Percentiles rank a stretch among this genome's conserved stretches.
phyloP scores from a whole-genome alignment of 192 early-diverging fungal species.

The Umbelopsis sp. region DNA sequence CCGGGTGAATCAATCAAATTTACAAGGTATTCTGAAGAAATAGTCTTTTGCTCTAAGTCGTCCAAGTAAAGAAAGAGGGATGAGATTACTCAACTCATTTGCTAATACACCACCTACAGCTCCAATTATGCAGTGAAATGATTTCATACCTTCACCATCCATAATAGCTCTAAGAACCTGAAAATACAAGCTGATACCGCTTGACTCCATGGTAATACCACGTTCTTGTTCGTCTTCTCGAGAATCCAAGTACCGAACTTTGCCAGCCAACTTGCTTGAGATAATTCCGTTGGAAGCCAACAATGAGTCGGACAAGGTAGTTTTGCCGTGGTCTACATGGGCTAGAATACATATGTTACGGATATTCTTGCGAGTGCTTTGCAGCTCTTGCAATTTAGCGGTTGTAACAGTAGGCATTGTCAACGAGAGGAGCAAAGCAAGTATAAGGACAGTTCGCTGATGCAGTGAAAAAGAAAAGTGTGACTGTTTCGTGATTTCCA shows the following conservation, averaged over 20 bases:
- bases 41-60: conserved; percentile 27
- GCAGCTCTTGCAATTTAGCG: conserved; percentile 67
- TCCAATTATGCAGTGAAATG: neutral
- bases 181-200: conserved; percentile 95
- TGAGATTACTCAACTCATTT: conserved; percentile 7
- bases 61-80: conserved; percentile 23
- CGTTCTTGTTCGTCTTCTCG: conserved; percentile 97
- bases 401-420: conserved; percentile 71
- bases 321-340: conserved; percentile 99
- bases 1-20: conserved; percentile 99
- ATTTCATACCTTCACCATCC: conserved; percentile 32
- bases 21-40: conserved; percentile 78
- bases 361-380: conserved; percentile 69
- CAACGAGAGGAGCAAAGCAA: neutral
- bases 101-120: neutral
- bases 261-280: conserved; percentile 91
- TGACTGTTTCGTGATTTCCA: conserved; percentile 5
- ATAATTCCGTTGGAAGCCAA: conserved; percentile 99
- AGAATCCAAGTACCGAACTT: conserved; percentile 93
- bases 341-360: conserved; percentile 98
- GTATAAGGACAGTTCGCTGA: neutral
- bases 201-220: conserved; percentile 99
- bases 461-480: conserved; percentile 6
- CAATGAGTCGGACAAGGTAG: conserved; percentile 93
- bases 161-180: conserved; percentile 53